A percentile compares a stretch with the other conserved stretches of the same genome.
These are phyloP conservation scores for Tulasnella calospora DNA, from an alignment of 768 basidiomycete species.

Conservation along the genomic window DNA sequence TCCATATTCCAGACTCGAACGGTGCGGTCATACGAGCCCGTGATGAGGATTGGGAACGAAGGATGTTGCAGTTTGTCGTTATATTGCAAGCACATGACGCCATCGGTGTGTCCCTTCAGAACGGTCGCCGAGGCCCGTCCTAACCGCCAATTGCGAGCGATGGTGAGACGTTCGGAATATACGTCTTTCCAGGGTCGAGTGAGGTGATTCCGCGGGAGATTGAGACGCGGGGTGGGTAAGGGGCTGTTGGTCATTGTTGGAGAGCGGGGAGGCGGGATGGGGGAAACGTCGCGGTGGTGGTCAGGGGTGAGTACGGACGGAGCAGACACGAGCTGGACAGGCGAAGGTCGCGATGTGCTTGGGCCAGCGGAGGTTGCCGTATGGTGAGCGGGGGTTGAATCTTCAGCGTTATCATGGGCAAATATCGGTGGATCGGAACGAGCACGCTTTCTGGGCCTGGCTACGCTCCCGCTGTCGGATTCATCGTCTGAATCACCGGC, in stretches of 20 bases:
- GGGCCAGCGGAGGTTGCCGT: neutral
- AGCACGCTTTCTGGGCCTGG: conserved; percentile 51
- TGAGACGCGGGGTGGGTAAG: conserved; percentile 39
- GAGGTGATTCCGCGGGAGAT: conserved; percentile 32
- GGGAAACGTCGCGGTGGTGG: conserved; percentile 8
- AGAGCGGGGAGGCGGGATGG: conserved; percentile 21
- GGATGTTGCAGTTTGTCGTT: conserved; percentile 77
- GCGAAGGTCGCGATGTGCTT: conserved; percentile 8
- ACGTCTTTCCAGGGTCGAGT: conserved; percentile 94
- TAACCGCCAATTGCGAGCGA: conserved; percentile 96
- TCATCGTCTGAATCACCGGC: neutral
- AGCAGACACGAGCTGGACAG: neutral
- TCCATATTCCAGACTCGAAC: conserved; percentile 96
- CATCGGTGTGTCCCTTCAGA: conserved; percentile 88
- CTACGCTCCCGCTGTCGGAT: conserved; percentile 3
- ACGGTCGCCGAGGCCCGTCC: conserved; percentile 82
- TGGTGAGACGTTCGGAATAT: conserved; percentile 91
- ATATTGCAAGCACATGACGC: conserved; percentile 96
- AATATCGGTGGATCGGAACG: conserved; percentile 36
- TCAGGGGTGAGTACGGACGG: neutral
- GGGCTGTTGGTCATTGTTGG: conserved; percentile 33
- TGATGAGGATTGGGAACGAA: conserved; percentile 89
- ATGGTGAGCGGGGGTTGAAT: neutral
- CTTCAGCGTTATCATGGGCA: neutral
- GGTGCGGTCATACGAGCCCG: conserved; percentile 94